Percentiles rank a stretch among this genome's conserved stretches.
These are phyloP conservation scores for Rubia peregrina DNA, from an alignment of 305 asterid genomes.

Conservation along the genomic window DNA sequence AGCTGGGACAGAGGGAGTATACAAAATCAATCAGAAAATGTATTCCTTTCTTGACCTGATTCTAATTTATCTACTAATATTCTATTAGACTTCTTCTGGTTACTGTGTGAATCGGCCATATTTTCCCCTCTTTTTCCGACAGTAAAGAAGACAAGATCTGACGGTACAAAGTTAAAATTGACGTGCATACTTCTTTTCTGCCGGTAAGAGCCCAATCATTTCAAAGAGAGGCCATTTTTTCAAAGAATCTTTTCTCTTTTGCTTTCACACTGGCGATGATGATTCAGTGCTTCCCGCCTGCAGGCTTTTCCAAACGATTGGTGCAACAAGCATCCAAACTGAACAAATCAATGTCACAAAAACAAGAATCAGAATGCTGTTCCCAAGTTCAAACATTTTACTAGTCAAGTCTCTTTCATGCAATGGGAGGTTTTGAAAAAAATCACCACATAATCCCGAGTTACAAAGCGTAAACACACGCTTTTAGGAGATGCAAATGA, in stretches of 20 bases:
- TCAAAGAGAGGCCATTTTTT: neutral
- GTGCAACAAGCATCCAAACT: slow-evolving; percentile 42
- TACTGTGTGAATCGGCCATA: neutral
- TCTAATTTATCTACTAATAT: too few relatives aligned
- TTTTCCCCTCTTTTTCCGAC: neutral
- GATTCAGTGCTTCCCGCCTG: slow-evolving; percentile 20
- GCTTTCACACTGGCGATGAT: slow-evolving; percentile 16
- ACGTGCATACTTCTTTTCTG: too few relatives aligned
- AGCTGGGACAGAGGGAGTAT: too few relatives aligned
- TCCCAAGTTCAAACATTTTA: neutral
- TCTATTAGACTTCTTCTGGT: too few relatives aligned
- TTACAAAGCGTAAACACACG: too few relatives aligned
- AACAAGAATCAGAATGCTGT: neutral
- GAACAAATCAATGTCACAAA: neutral
- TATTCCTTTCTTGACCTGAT: too few relatives aligned
- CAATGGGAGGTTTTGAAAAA: neutral
- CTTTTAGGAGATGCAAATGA: too few relatives aligned
- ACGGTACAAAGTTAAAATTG: neutral
- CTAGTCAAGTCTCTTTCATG: neutral
- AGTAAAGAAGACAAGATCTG: slow-evolving; percentile 1
- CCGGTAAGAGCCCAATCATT: slow-evolving; percentile 12
- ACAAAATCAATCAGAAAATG: too few relatives aligned
- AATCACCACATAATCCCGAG: neutral
- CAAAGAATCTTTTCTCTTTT: neutral
- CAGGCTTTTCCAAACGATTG: slow-evolving; percentile 30